Conservation (phyloP, 257 asterid genomes). For the Solanum stenotomum region DNA sequence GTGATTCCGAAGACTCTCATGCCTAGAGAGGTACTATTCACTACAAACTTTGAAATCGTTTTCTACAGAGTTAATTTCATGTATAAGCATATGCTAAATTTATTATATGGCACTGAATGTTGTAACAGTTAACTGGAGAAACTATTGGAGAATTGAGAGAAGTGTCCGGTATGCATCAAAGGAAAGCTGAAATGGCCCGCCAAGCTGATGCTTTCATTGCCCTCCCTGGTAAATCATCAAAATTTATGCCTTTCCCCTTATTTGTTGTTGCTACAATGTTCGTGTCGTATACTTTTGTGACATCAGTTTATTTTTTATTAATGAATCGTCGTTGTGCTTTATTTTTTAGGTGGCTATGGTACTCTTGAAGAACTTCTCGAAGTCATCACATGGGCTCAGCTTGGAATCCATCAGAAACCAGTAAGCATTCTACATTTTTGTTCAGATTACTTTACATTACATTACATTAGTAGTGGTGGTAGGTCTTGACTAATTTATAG, state of each 20-base stretch:
- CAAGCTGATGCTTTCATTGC: conserved; percentile 97
- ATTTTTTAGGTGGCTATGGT: conserved; percentile 73
- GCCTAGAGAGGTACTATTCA: conserved; percentile 66
- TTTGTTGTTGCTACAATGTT: neutral
- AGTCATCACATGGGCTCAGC: conserved; percentile 97
- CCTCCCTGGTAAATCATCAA: conserved; percentile 55
- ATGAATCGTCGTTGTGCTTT: neutral
- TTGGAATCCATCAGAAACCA: conserved; percentile 90
- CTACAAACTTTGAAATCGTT: neutral
- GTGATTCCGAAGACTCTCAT: conserved; percentile 87
- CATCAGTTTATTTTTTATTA: too few species aligned
- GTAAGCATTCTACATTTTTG: conserved; percentile 18
- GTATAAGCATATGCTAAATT: neutral
- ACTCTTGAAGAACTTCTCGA: conserved; percentile 98
- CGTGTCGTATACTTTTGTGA: neutral
- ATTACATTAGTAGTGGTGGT: neutral
- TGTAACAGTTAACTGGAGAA: conserved; percentile 59
- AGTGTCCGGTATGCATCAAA: conserved; percentile 86
- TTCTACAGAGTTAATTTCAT: neutral
- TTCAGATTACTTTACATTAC: neutral
- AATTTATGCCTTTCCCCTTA: neutral
- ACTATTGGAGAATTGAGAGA: conserved; percentile 77
- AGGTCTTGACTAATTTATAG: neutral
- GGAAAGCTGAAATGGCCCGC: conserved; percentile 96
- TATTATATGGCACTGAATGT: neutral